These are phyloP conservation scores for Ulota crispa DNA, from an alignment of 225 moss, liverwort and hornwort species.

Conservation along the genomic window DNA sequence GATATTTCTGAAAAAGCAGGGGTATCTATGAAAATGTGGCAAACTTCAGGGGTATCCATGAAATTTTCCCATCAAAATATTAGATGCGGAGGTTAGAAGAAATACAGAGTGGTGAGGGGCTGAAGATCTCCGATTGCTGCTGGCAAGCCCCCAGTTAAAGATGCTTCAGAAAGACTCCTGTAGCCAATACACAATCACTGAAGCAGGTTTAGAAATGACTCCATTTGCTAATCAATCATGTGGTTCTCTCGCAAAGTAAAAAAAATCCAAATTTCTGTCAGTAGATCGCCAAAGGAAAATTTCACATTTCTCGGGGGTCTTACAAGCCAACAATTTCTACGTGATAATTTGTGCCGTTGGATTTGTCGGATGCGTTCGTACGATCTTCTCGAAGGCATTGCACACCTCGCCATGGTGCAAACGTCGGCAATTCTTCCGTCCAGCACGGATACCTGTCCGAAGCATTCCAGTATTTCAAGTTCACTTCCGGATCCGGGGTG, in stretches of 20 bases:
- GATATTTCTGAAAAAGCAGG: too few species aligned
- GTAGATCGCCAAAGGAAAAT: not conserved
- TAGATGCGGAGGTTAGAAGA: not conserved
- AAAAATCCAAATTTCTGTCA: not conserved
- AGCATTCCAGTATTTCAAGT: conserved; percentile 21
- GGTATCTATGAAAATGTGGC: too few species aligned
- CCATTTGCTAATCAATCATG: not conserved
- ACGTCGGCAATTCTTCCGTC: conserved; percentile 8
- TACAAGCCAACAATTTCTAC: conserved; percentile 19
- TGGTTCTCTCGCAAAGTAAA: not conserved
- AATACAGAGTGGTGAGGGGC: conserved; percentile 20
- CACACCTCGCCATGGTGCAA: conserved; percentile 18
- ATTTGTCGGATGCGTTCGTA: not conserved
- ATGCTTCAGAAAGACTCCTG: conserved; percentile 18
- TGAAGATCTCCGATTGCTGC: conserved; percentile 25
- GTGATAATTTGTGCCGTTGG: conserved; percentile 3
- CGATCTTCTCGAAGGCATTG: conserved; percentile 3
- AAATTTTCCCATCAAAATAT: not conserved
- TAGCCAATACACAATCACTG: not conserved
- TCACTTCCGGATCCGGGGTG: conserved; percentile 13
- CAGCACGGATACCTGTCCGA: conserved; percentile 16
- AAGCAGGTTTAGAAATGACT: not conserved
- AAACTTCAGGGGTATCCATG: too few species aligned
- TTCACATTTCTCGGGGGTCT: not conserved
- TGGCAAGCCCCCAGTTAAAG: conserved; percentile 22